Base-by-base conservation (phyloP, 2,329 filamentous ascomycete species). In the Zelopaecilomyces penicillatus region DNA sequence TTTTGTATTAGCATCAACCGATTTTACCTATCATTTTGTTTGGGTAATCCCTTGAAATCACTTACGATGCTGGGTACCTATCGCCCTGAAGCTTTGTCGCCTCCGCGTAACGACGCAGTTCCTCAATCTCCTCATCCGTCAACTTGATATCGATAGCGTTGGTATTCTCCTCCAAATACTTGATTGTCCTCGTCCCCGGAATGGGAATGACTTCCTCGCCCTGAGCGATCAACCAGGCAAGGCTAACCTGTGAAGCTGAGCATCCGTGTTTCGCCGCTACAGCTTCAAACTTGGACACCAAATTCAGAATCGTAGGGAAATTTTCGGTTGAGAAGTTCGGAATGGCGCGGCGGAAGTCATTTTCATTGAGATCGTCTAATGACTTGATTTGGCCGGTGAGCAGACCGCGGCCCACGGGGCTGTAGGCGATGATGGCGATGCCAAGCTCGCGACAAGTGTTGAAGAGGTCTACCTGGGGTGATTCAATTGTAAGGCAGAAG, bases 191-290 rank as follows among this genome's bases (percentile, higher is more conserved):
- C 0, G 72, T 76, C 2, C 71, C 73, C 0, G 70, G 73, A 41
- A 75, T 84, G 0, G 82, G 76, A 53, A 80, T 73, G 41, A 84
- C 66, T 51, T 81, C 75, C 3, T 74, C 67, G 0, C 76, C 76
- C 53, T 83, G 78, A 4, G 71, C 71, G 50, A 81, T 53, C 45
- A 85, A 52, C 80, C 81, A 85, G 0, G 80, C 80, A 29, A 85
- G 64, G 1, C 76, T 73, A 30, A 86, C 56, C 56, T 86, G 74
- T 1, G 68, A 69, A 0, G 76, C 52, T 0, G 80, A 80, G 38
- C 66, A 69, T 5, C 56, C 69, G 61, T 84, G 82, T 49, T 62
- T 65, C 36, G 68, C 61, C 0, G 76, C 78, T 5, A 82, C 54
- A 5, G 55, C 63, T 4, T 62, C 57, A 45, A 83, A 67, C 12